Evolutionary conservation across 78 protist species (phyloP).

Genomic region (Cavenderia fasciculata): DNA sequence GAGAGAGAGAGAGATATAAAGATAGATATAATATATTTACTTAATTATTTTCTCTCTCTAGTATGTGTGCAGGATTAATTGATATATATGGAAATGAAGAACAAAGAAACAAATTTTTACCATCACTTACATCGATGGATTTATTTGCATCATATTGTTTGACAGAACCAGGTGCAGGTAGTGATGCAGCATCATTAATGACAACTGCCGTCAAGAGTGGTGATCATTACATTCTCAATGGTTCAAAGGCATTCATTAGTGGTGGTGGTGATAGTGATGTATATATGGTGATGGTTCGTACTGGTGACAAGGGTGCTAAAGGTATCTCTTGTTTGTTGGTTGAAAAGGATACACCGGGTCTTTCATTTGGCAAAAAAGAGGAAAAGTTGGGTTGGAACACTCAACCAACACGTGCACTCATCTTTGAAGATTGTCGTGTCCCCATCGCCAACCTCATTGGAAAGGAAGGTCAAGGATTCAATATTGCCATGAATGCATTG

Average conservation of each 20-base stretch:
- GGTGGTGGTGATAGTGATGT: slow-evolving; percentile 94
- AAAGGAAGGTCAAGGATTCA: slow-evolving; percentile 94
- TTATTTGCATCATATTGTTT: slow-evolving; percentile 88
- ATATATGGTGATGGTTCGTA: slow-evolving; percentile 93
- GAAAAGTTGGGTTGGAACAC: slow-evolving; percentile 90
- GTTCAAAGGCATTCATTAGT: slow-evolving; percentile 93
- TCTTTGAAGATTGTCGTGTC: slow-evolving; percentile 87
- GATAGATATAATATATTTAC: background rate
- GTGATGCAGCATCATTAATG: slow-evolving; percentile 91
- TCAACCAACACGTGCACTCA: slow-evolving; percentile 89
- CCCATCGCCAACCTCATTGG: slow-evolving; percentile 90
- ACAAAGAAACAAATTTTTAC: slow-evolving; percentile 82
- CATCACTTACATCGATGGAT: slow-evolving; percentile 75
- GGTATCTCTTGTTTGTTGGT: slow-evolving; percentile 92
- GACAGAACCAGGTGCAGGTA: slow-evolving; percentile 94
- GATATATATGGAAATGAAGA: slow-evolving; percentile 87
- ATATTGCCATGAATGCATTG: slow-evolving; percentile 95
- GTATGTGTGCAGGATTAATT: slow-evolving; percentile 92
- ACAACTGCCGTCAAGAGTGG: slow-evolving; percentile 88
- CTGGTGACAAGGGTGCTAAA: slow-evolving; percentile 86
- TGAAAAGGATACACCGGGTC: slow-evolving; percentile 88
- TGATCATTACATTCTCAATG: slow-evolving; percentile 88
- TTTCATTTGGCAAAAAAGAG: slow-evolving; percentile 90
- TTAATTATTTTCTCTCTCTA: background rate
- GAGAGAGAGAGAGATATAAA: too few relatives aligned